phyloP scores from a whole-genome alignment of 1,284 basidiomycete species.

The Sanghuangporus weigelae region DNA sequence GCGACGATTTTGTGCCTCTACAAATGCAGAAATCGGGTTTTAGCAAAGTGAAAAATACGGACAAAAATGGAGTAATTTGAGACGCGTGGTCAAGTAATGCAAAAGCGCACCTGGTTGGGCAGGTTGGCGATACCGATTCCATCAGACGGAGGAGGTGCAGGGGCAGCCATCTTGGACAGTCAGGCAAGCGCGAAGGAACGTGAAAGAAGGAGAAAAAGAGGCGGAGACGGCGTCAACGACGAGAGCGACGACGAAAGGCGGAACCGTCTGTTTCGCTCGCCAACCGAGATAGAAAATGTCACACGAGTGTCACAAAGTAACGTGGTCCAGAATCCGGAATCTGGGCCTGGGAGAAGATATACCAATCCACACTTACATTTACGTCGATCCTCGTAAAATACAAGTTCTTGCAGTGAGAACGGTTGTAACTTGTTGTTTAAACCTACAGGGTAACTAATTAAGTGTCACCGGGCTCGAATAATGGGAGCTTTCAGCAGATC shows the following conservation, averaged over 20 bases:
- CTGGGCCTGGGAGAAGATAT: too few relatives aligned
- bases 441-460: too few relatives aligned
- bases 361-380: too few relatives aligned
- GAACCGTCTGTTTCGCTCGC: background rate
- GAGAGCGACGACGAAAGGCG: slow-evolving; percentile 3
- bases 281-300: background rate
- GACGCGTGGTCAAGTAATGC: background rate
- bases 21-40: slow-evolving; percentile 18
- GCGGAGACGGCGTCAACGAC: background rate
- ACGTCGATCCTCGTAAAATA: too few relatives aligned
- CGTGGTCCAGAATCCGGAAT: background rate
- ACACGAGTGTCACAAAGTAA: background rate
- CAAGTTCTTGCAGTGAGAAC: too few relatives aligned
- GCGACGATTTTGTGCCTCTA: slow-evolving; percentile 96
- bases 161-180: slow-evolving; percentile 17
- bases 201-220: background rate
- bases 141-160: slow-evolving; percentile 38
- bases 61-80: background rate
- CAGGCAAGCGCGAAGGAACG: too few relatives aligned
- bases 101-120: slow-evolving; percentile 83
- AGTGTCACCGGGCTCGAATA: too few relatives aligned
- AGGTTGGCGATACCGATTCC: slow-evolving; percentile 90
- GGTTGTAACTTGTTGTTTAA: too few relatives aligned
- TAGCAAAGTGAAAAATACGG: slow-evolving; percentile 9
- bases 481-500: too few relatives aligned